Evolutionary conservation across 805 yeast genomes (phyloP), one percentile per base, ranked within the genome.

Genomic region (Myxozyma mucilagina): DNA sequence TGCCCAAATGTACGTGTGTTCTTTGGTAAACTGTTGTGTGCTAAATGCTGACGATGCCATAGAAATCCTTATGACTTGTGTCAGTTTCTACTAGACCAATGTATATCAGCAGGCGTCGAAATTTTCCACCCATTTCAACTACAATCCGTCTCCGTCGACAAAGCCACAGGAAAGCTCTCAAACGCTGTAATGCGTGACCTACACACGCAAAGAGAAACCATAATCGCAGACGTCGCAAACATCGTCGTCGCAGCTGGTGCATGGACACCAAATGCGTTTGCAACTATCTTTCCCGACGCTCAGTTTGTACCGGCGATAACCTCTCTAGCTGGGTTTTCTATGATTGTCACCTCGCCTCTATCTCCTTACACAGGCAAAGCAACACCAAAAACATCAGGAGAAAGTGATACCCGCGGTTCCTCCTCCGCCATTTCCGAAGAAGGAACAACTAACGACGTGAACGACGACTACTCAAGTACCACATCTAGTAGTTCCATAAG

Each of bases 191-290:
- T 63, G 10, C 50, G 55, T 7, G 51, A 63, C 34, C 43, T 53
- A 16, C 57, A 53, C 11, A 52, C 65, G 11, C 57, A 56, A 24
- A 31, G 7, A 13, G 59, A 36, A 10, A 34, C 20, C 4, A 20
- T 36, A 1, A 43, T 63, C 9, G n/a, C 35, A 11, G 47, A 63
- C 10, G 55, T 65, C 47, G 35, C 45, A 14, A 53, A 56, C 24
- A 36, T 65, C 24, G 61, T 65, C 14, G 32, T 65, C 20, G 64
- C 68, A 9, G 67, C 67, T 13, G 68, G 68, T 14, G 63, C 68
- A 16, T 65, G 68, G 68, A 44, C 65, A 14, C 50, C 61, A 2
- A 32, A 53, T 16, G 68, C 59, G 6, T 64, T 65, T 29, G 35
- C 47, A 8, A 24, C 54, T 7, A 29, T 61, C 4, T 61, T 65